phyloP scores from a whole-genome alignment of 1,284 basidiomycete species.

The Ceratobasidium theobromae region DNA sequence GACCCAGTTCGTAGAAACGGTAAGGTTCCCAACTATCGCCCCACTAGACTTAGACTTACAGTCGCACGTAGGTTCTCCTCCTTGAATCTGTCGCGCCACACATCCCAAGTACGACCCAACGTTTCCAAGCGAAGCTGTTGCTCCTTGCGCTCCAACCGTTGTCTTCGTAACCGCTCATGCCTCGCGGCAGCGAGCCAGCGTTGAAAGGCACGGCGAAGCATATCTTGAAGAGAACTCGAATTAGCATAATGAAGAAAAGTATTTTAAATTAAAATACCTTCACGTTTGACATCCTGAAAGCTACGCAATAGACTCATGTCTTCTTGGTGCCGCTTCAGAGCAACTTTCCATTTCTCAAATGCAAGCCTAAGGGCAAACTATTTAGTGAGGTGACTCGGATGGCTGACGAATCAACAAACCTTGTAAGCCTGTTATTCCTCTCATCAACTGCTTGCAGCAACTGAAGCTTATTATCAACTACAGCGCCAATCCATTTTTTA shows the following conservation, averaged over 20 bases:
- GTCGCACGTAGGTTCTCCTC: constrained; percentile 62
- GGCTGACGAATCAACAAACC: constrained; percentile 44
- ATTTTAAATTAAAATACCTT: constrained; percentile 52
- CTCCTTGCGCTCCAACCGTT: constrained; percentile 59
- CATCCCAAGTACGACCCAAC: constrained; percentile 65
- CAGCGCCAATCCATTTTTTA: constrained; percentile 64
- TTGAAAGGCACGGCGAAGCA: constrained; percentile 63
- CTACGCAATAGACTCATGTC: constrained; percentile 75
- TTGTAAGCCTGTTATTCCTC: constrained; percentile 50
- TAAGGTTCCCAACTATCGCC: too few relatives aligned
- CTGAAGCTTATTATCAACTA: constrained; percentile 68
- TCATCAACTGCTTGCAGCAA: constrained; percentile 63
- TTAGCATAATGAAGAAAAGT: background rate
- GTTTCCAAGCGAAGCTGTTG: constrained; percentile 56
- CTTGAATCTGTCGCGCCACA: constrained; percentile 69
- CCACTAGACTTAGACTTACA: constrained; percentile 47
- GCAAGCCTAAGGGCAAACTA: constrained; percentile 47
- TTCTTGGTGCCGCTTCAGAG: constrained; percentile 62
- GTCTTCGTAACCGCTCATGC: constrained; percentile 57
- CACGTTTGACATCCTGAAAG: constrained; percentile 71
- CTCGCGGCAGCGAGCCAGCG: constrained; percentile 66
- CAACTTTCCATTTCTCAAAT: constrained; percentile 67
- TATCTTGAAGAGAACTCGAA: constrained; percentile 52
- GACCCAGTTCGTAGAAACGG: constrained; percentile 8
- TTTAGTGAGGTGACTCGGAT: background rate